Percentiles rank a stretch among this genome's conserved stretches.
phyloP scores from a whole-genome alignment of 2,329 filamentous ascomycete species.

The Lachnellula arida region DNA sequence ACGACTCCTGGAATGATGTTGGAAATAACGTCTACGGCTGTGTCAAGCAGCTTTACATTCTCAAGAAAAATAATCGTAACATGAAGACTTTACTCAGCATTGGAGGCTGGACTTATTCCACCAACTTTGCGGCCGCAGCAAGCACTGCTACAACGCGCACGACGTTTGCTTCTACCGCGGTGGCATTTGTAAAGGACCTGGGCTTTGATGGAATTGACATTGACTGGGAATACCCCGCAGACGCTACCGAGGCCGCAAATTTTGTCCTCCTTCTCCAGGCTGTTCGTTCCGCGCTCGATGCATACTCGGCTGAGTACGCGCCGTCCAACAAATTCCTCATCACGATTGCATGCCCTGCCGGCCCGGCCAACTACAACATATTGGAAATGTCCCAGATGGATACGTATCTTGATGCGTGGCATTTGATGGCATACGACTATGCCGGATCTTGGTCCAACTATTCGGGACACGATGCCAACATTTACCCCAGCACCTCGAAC shows the following conservation, averaged over 20 bases:
- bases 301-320: conserved; percentile 42
- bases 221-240: conserved; percentile 26
- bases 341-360: conserved; percentile 49
- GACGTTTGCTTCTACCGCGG: conserved; percentile 65
- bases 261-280: conserved; percentile 32
- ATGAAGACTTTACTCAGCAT: conserved; percentile 76
- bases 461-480: conserved; percentile 67
- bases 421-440: conserved; percentile 72
- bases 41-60: conserved; percentile 70
- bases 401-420: conserved; percentile 47
- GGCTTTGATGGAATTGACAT: conserved; percentile 52
- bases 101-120: conserved; percentile 81
- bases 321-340: conserved; percentile 48
- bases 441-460: conserved; percentile 59
- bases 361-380: conserved; percentile 42
- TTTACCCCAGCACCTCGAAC: conserved; percentile 52
- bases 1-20: conserved; percentile 62
- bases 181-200: conserved; percentile 66
- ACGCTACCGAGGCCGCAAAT: conserved; percentile 25
- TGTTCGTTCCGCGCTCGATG: conserved; percentile 40
- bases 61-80: conserved; percentile 73
- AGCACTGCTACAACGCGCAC: conserved; percentile 57
- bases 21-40: conserved; percentile 76
- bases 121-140: conserved; percentile 66
- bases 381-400: conserved; percentile 45